phyloP scores from a whole-genome alignment of 805 yeast genomes.

The Saccharomycopsis javanensis region DNA sequence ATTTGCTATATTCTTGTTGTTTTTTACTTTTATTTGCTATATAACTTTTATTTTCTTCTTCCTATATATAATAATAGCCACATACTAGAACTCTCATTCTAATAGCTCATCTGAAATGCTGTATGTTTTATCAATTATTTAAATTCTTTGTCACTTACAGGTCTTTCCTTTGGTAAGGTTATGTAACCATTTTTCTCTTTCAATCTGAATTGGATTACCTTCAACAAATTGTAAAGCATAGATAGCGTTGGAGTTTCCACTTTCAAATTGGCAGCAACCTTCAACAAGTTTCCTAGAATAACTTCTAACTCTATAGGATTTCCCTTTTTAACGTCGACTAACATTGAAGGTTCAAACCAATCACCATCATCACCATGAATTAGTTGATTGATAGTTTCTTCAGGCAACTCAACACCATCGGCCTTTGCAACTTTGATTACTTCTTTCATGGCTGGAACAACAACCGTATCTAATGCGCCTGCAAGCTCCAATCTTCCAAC shows the following conservation, averaged over 20 bases:
- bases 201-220: conserved; percentile 49
- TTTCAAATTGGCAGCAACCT: conserved; percentile 36
- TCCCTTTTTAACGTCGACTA: conserved; percentile 54
- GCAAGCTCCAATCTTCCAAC: conserved; percentile 42
- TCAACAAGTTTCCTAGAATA: conserved; percentile 56
- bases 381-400: conserved; percentile 38
- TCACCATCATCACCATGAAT: conserved; percentile 49
- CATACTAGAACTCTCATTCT: too few species aligned
- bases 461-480: conserved; percentile 33
- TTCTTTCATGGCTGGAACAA: conserved; percentile 60
- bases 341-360: conserved; percentile 64
- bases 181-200: conserved; percentile 44
- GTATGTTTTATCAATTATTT: neutral
- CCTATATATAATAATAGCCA: too few species aligned
- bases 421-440: conserved; percentile 55
- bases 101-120: neutral
- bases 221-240: conserved; percentile 48
- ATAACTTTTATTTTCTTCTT: too few species aligned
- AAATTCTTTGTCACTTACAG: conserved; percentile 4
- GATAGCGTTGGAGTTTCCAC: conserved; percentile 51
- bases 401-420: conserved; percentile 50
- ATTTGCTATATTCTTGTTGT: too few species aligned
- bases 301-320: conserved; percentile 65
- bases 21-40: too few species aligned
- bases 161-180: conserved; percentile 15